phyloP scores from a whole-genome alignment of 2,329 filamentous ascomycete species.

The Verticillium albo-atrum region DNA sequence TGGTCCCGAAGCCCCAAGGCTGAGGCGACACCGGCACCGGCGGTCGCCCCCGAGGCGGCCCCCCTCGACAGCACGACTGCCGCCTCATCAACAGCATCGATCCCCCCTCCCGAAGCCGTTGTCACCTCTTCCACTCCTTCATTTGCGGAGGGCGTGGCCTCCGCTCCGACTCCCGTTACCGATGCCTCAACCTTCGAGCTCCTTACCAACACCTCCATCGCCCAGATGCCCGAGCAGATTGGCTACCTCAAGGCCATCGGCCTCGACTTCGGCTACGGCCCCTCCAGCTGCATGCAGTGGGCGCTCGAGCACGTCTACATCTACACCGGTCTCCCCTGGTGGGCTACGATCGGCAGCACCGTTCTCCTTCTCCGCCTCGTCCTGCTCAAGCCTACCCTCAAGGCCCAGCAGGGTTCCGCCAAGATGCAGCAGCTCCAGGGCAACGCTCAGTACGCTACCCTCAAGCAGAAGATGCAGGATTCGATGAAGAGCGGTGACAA shows the following conservation, averaged over 20 bases:
- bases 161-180: constrained; percentile 17
- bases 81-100: constrained; percentile 9
- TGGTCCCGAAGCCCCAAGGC: constrained; percentile 2
- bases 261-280: constrained; percentile 82
- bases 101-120: constrained; percentile 10
- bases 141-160: constrained; percentile 4
- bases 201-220: constrained; percentile 36
- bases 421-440: constrained; percentile 53
- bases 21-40: constrained; percentile 7
- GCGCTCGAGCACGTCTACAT: constrained; percentile 80
- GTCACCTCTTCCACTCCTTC: constrained; percentile 15
- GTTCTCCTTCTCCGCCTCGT: constrained; percentile 60
- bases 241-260: constrained; percentile 82
- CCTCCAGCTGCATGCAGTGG: constrained; percentile 70
- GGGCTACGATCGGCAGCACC: constrained; percentile 64
- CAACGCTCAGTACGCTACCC: constrained; percentile 46
- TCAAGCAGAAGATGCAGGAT: constrained; percentile 46
- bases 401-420: constrained; percentile 57
- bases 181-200: constrained; percentile 9
- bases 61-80: constrained; percentile 10
- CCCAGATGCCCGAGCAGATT: constrained; percentile 66
- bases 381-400: constrained; percentile 63
- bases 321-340: constrained; percentile 74
- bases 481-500: constrained; percentile 44
- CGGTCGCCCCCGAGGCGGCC: constrained; percentile 10